A percentile compares a stretch with the other conserved stretches of the same genome.
phyloP scores from a whole-genome alignment of 108 stramenopile genomes.

The Chaetoceros muelleri region DNA sequence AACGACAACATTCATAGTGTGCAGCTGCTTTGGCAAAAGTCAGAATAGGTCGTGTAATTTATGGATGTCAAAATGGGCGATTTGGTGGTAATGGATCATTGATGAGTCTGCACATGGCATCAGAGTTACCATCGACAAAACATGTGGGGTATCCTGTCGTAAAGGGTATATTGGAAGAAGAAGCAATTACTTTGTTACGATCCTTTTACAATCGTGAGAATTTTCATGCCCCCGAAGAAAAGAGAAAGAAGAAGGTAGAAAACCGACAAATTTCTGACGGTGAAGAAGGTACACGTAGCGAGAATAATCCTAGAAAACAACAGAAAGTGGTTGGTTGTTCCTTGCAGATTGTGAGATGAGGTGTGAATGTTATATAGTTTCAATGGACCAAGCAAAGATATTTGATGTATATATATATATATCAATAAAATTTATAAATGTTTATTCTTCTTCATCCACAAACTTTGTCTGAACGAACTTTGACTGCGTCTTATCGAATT shows the following conservation, averaged over 20 bases:
- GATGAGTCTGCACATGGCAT: slow-evolving; percentile 41
- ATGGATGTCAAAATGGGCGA: slow-evolving; percentile 73
- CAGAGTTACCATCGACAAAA: slow-evolving; percentile 16
- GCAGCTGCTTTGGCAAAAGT: slow-evolving; percentile 72
- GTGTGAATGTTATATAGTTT: too few relatives aligned
- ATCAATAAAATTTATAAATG: too few relatives aligned
- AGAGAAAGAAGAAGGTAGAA: slow-evolving; percentile 42
- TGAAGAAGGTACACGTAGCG: too few relatives aligned
- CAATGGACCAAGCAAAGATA: too few relatives aligned
- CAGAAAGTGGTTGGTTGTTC: too few relatives aligned
- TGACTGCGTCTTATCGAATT: slow-evolving; percentile 83
- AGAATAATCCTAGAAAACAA: too few relatives aligned
- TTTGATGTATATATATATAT: too few relatives aligned
- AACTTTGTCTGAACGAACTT: slow-evolving; percentile 60
- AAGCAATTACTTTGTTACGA: slow-evolving; percentile 55
- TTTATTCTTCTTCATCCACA: slow-evolving; percentile 49
- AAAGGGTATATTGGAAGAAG: slow-evolving; percentile 52
- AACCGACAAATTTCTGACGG: too few relatives aligned
- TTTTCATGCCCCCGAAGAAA: slow-evolving; percentile 73
- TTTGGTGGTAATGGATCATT: slow-evolving; percentile 81
- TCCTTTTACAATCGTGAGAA: slow-evolving; percentile 81
- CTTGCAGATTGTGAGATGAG: too few relatives aligned
- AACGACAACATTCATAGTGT: slow-evolving; percentile 36
- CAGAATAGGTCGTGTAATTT: slow-evolving; percentile 59
- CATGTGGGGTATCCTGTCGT: slow-evolving; percentile 45